Conservation (phyloP, 192 early-diverging fungal species). For the Coemansia javaensis region DNA sequence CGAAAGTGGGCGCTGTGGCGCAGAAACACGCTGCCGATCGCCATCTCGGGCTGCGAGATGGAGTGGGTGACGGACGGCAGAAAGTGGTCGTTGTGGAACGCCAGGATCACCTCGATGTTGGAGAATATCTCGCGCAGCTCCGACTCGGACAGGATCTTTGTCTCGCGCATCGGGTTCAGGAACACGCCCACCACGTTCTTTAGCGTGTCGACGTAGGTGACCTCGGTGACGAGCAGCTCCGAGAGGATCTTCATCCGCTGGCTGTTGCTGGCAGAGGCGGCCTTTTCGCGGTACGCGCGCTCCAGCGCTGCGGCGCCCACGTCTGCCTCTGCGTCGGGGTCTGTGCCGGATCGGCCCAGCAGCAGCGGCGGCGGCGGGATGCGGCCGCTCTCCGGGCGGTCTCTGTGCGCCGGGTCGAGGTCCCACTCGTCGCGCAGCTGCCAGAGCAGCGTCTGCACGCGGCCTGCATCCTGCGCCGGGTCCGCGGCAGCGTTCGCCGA, state of each 20-base stretch:
- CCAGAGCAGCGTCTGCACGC: conserved; percentile 32
- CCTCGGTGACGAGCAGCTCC: conserved; percentile 81
- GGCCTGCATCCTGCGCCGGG: conserved; percentile 21
- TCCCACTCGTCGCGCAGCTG: conserved; percentile 52
- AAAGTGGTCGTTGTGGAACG: conserved; percentile 63
- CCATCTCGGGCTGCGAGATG: conserved; percentile 28
- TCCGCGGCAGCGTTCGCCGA: conserved; percentile 16
- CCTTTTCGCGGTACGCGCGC: conserved; percentile 24
- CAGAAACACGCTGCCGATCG: conserved; percentile 73
- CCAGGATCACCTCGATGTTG: conserved; percentile 75
- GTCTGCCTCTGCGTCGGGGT: too few species aligned
- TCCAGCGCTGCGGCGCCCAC: conserved; percentile 11
- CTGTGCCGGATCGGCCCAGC: too few species aligned
- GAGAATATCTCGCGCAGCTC: conserved; percentile 73
- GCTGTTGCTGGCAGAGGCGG: conserved; percentile 20
- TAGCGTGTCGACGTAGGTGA: conserved; percentile 81
- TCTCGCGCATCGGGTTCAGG: conserved; percentile 51
- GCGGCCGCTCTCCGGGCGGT: too few species aligned
- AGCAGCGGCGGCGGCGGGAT: too few species aligned
- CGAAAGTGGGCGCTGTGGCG: conserved; percentile 72
- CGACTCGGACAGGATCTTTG: conserved; percentile 49
- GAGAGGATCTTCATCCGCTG: conserved; percentile 63
- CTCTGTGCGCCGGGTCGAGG: conserved; percentile 29
- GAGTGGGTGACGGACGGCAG: conserved; percentile 54
- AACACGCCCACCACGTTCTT: conserved; percentile 67